phyloP scores from a whole-genome alignment of 140 eudicot genomes.

The Bidens hawaiensis region DNA sequence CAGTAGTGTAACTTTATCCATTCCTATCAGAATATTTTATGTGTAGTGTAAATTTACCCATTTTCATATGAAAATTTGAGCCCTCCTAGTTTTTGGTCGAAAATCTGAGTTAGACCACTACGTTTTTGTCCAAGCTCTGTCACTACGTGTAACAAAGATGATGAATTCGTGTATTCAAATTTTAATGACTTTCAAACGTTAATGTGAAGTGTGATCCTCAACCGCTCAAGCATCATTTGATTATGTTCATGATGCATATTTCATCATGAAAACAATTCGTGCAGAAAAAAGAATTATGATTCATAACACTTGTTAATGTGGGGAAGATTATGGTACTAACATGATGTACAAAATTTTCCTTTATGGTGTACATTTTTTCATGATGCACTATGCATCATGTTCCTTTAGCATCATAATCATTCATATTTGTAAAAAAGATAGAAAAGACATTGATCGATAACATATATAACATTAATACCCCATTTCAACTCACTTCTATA shows the following conservation, averaged over 20 bases:
- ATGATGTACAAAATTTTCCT: too few species aligned
- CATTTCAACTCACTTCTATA: neutral
- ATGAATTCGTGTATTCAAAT: too few species aligned
- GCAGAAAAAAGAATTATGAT: too few species aligned
- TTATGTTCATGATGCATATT: neutral
- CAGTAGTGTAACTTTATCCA: too few species aligned
- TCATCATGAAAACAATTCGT: neutral
- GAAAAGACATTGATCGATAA: neutral
- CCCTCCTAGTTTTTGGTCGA: too few species aligned
- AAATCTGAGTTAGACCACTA: too few species aligned
- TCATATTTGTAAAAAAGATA: neutral
- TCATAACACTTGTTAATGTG: neutral
- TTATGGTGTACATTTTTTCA: neutral
- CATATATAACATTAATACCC: neutral
- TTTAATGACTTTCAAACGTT: neutral
- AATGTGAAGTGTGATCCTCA: neutral
- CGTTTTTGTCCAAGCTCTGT: too few species aligned
- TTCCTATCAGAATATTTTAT: too few species aligned
- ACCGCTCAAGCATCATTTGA: neutral
- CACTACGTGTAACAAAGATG: too few species aligned
- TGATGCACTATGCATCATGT: neutral
- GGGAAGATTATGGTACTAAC: too few species aligned
- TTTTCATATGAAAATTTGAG: too few species aligned
- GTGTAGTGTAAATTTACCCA: too few species aligned
- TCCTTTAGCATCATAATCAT: neutral